These are phyloP conservation scores for Penicillium sp. DNA, from an alignment of 2,329 filamentous ascomycete genomes.

Conservation along the genomic window DNA sequence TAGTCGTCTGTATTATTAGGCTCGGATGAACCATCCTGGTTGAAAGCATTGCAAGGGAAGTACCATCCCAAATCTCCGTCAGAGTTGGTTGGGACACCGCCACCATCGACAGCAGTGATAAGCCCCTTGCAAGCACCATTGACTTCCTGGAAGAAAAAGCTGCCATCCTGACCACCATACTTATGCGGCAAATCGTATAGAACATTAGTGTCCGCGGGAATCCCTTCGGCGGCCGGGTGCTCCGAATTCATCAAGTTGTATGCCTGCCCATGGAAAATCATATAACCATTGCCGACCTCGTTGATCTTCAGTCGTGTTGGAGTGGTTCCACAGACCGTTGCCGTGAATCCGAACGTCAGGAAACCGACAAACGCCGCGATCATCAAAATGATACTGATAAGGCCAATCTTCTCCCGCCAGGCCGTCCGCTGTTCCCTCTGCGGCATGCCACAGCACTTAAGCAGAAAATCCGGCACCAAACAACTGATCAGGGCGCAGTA, in stretches of 20 bases:
- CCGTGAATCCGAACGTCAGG: constrained; percentile 93
- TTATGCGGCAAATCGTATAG: constrained; percentile 82
- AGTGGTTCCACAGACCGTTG: constrained; percentile 76
- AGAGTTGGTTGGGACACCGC: constrained; percentile 73
- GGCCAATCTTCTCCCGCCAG: constrained; percentile 97
- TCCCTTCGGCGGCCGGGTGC: constrained; percentile 79
- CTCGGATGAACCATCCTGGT: constrained; percentile 83
- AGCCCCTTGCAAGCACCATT: constrained; percentile 94
- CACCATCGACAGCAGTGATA: constrained; percentile 66
- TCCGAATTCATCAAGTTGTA: constrained; percentile 77
- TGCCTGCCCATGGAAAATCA: constrained; percentile 94
- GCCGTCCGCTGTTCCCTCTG: constrained; percentile 85
- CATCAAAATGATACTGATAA: constrained; percentile 87
- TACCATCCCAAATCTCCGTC: constrained; percentile 87
- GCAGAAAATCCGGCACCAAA: constrained; percentile 83
- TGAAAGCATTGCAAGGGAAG: constrained; percentile 88
- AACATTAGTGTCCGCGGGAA: constrained; percentile 74
- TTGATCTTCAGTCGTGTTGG: constrained; percentile 77
- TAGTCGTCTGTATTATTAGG: constrained; percentile 73
- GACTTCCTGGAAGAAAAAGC: constrained; percentile 97
- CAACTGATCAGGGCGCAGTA: constrained; percentile 95
- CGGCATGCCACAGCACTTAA: constrained; percentile 82
- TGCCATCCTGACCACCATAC: constrained; percentile 86
- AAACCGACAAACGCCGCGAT: constrained; percentile 92
- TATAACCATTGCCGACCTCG: constrained; percentile 75